Evolutionary conservation across 345 rosid genomes (phyloP).

Genomic region (Linum tenue): DNA sequence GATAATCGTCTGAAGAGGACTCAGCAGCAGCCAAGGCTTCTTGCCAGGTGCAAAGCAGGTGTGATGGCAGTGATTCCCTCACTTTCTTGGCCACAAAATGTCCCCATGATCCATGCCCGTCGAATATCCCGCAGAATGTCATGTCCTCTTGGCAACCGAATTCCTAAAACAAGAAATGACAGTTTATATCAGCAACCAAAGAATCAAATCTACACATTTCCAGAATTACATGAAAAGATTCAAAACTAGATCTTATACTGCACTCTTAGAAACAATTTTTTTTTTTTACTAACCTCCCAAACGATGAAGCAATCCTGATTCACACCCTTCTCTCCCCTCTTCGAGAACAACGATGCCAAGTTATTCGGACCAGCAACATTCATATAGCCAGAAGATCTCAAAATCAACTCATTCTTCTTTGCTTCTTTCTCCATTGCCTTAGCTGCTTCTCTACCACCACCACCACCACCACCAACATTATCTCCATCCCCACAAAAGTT

Average conservation of each 20-base stretch:
- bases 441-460: slow-evolving; percentile 35
- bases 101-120: slow-evolving; percentile 86
- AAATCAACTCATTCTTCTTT: slow-evolving; percentile 60
- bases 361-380: slow-evolving; percentile 51
- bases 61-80: slow-evolving; percentile 48
- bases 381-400: slow-evolving; percentile 63
- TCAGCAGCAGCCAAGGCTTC: slow-evolving; percentile 21
- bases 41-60: slow-evolving; percentile 44
- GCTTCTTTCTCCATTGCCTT: slow-evolving; percentile 70
- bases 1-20: not conserved
- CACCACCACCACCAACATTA: slow-evolving; percentile 20
- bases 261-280: too few relatives aligned
- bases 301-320: slow-evolving; percentile 87
- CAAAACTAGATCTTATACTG: too few relatives aligned
- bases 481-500: slow-evolving; percentile 22
- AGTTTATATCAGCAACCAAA: not conserved
- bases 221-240: too few relatives aligned
- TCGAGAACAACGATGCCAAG: slow-evolving; percentile 71
- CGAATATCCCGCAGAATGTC: slow-evolving; percentile 64
- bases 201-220: not conserved
- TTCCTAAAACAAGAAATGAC: slow-evolving; percentile 31
- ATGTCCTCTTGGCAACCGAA: slow-evolving; percentile 72
- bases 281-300: slow-evolving; percentile 61
- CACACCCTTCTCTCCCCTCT: slow-evolving; percentile 72
- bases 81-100: slow-evolving; percentile 58